A percentile compares a stretch with the other conserved stretches of the same genome.
Evolutionary conservation across 2,329 filamentous ascomycete species (phyloP).

Genomic region (Ilyonectria destructans): DNA sequence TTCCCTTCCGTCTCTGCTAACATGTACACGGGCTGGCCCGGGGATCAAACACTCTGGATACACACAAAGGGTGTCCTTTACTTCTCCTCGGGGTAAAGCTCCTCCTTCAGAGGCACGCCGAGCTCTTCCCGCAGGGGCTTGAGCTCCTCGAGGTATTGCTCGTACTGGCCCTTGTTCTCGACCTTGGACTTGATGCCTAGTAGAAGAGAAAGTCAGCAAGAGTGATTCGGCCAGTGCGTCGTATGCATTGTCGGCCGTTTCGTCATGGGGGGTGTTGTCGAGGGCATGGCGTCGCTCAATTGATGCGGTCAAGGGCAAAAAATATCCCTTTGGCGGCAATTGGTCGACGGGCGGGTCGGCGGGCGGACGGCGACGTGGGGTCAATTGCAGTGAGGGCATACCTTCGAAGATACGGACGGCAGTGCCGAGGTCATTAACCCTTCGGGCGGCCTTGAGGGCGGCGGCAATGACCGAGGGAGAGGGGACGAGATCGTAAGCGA

Average conservation of each 20-base stretch:
- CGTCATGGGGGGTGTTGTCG: conserved; percentile 14
- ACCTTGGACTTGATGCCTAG: conserved; percentile 98
- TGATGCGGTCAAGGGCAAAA: conserved; percentile 23
- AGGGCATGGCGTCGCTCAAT: conserved; percentile 28
- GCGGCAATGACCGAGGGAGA: conserved; percentile 92
- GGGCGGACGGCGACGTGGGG: conserved; percentile 30
- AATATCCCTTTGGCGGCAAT: conserved; percentile 14
- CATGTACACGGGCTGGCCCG: conserved; percentile 56
- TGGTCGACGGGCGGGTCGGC: conserved; percentile 29
- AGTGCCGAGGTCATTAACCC: conserved; percentile 98
- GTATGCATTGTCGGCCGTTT: conserved; percentile 17
- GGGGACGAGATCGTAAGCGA: conserved; percentile 99
- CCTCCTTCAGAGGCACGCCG: conserved; percentile 91
- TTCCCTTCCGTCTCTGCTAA: conserved; percentile 51
- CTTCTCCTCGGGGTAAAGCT: conserved; percentile 83
- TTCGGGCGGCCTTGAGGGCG: conserved; percentile 92
- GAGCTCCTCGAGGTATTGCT: conserved; percentile 95
- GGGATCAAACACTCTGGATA: conserved; percentile 41
- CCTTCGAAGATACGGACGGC: conserved; percentile 99
- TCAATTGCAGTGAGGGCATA: conserved; percentile 63
- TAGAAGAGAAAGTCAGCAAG: conserved; percentile 42
- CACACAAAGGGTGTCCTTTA: conserved; percentile 52
- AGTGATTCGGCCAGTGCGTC: conserved; percentile 3
- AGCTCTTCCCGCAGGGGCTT: conserved; percentile 95
- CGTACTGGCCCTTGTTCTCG: conserved; percentile 97